Evolutionary conservation across 495 filamentous ascomycete species (phyloP).

Genomic region (Penicillium ochrochloron): DNA sequence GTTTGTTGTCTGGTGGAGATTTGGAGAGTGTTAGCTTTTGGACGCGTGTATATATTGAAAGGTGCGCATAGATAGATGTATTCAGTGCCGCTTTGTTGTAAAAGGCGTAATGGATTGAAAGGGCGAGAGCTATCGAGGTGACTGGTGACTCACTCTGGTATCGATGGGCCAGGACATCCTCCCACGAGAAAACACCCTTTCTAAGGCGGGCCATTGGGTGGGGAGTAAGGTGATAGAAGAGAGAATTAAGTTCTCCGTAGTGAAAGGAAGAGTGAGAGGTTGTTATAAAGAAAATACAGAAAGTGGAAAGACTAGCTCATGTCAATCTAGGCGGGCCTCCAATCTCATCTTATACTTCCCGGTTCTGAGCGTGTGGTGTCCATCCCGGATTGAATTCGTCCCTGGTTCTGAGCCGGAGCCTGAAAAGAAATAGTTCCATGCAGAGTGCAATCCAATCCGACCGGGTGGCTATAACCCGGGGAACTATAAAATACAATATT

Average conservation of each 20-base stretch:
- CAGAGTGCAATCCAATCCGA: too few relatives aligned
- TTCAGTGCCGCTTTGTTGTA: too few relatives aligned
- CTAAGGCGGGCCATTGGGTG: slow-evolving; percentile 38
- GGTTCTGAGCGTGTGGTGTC: background rate
- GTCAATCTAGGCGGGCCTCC: background rate
- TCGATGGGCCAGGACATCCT: slow-evolving; percentile 52
- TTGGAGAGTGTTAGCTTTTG: background rate
- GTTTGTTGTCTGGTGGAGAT: slow-evolving; percentile 42
- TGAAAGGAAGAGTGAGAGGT: background rate
- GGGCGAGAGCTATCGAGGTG: background rate
- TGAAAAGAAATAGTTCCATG: slow-evolving; percentile 23
- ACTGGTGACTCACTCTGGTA: slow-evolving; percentile 49
- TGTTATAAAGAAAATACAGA: background rate
- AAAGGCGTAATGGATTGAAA: too few relatives aligned
- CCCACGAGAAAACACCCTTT: slow-evolving; percentile 52
- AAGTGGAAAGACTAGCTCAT: background rate
- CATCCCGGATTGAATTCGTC: slow-evolving; percentile 3
- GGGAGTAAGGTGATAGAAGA: background rate
- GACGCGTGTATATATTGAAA: too few relatives aligned
- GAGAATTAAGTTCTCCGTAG: background rate
- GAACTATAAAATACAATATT: slow-evolving; percentile 5
- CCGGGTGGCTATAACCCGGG: slow-evolving; percentile 13
- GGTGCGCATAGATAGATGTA: too few relatives aligned
- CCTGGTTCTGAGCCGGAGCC: slow-evolving; percentile 17
- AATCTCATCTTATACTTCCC: background rate